Evolutionary conservation across 2,329 filamentous ascomycete species (phyloP).

Genomic region (Verticillium nubilum): DNA sequence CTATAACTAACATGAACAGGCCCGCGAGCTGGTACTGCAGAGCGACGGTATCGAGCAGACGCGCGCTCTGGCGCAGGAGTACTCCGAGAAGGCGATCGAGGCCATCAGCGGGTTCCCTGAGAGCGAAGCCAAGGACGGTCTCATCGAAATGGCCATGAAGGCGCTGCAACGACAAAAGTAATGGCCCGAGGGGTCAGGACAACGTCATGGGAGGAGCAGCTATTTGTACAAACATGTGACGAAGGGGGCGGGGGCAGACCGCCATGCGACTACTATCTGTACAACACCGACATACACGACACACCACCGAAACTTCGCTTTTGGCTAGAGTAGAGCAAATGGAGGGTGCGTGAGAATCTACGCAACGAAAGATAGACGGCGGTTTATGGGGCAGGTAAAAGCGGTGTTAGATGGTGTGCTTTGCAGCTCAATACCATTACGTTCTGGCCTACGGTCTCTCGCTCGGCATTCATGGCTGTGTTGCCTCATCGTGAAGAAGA

Average conservation of each 20-base stretch:
- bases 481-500: constrained; percentile 5
- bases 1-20: constrained; percentile 45
- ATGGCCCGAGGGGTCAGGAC: constrained; percentile 1
- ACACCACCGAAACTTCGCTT: neutral
- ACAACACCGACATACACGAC: neutral
- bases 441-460: neutral
- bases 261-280: neutral
- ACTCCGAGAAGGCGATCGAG: constrained; percentile 78
- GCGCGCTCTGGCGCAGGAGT: constrained; percentile 82
- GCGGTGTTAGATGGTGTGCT: neutral
- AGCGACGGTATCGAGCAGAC: constrained; percentile 92
- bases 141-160: constrained; percentile 92
- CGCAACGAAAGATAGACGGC: neutral
- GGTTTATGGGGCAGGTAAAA: neutral
- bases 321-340: neutral
- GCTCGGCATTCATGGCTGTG: constrained; percentile 32
- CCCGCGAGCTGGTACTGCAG: constrained; percentile 74
- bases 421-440: neutral
- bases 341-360: neutral
- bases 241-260: neutral
- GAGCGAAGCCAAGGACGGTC: constrained; percentile 88
- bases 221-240: neutral
- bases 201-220: neutral
- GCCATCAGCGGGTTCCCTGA: constrained; percentile 83
- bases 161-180: constrained; percentile 85